phyloP scores from a whole-genome alignment of 2,329 filamentous ascomycete species.

The Magnaporthiopsis incrustans region DNA sequence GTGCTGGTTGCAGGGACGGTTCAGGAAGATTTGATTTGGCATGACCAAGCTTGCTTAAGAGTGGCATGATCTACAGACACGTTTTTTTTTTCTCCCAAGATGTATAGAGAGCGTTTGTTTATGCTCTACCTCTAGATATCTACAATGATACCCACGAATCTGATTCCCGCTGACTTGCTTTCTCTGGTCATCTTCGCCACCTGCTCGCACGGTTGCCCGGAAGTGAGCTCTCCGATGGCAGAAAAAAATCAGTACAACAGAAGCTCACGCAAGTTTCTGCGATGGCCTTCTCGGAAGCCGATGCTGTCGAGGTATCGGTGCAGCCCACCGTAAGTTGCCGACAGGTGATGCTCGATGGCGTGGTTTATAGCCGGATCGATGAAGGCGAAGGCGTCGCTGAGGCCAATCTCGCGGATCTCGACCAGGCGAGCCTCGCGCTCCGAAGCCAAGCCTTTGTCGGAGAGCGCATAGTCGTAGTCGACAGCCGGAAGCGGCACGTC shows the following conservation, averaged over 20 bases:
- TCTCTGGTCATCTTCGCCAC: background rate
- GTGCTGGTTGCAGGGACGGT: constrained; percentile 87
- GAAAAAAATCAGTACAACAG: constrained; percentile 29
- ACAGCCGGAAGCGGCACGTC: constrained; percentile 51
- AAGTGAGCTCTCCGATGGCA: background rate
- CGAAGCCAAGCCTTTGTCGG: constrained; percentile 46
- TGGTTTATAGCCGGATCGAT: constrained; percentile 59
- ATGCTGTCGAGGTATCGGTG: constrained; percentile 55
- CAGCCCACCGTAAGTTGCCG: constrained; percentile 56
- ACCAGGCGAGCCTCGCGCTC: constrained; percentile 56
- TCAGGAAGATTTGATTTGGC: constrained; percentile 61
- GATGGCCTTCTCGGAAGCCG: constrained; percentile 43
- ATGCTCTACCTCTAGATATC: constrained; percentile 2
- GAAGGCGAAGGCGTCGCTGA: constrained; percentile 64
- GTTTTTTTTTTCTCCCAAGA: background rate
- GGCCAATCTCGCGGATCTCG: constrained; percentile 63
- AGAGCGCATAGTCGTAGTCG: constrained; percentile 63
- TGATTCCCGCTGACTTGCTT: background rate
- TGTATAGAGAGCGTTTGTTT: background rate
- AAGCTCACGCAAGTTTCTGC: constrained; percentile 30
- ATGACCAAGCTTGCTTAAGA: background rate
- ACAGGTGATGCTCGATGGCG: constrained; percentile 49
- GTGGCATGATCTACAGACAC: background rate
- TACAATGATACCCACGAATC: constrained; percentile 5
- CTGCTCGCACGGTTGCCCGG: background rate